Conservation (phyloP, 257 asterid genomes). For the Anisodus tanguticus region DNA sequence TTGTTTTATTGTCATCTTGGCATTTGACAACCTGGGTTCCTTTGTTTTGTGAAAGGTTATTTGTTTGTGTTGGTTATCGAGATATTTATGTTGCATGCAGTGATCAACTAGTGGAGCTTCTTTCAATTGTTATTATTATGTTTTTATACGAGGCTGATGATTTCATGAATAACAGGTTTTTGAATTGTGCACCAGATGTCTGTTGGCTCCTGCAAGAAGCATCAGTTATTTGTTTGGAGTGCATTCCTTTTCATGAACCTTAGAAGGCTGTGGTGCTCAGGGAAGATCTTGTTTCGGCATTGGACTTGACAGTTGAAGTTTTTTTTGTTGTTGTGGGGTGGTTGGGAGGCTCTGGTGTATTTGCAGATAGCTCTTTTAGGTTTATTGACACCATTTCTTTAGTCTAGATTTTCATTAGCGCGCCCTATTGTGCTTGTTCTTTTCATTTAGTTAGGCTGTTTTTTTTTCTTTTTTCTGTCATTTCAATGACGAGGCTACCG, state of each 20-base stretch:
- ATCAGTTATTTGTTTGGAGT: slow-evolving; percentile 65
- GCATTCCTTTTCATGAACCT: slow-evolving; percentile 73
- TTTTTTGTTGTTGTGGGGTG: slow-evolving; percentile 26
- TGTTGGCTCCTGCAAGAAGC: slow-evolving; percentile 76
- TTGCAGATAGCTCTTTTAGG: slow-evolving; percentile 25
- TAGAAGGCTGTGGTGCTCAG: slow-evolving; percentile 71
- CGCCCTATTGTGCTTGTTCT: slow-evolving; percentile 30
- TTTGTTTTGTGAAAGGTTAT: neutral
- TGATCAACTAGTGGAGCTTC: neutral
- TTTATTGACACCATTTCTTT: neutral
- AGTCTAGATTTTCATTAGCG: neutral
- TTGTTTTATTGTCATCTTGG: slow-evolving; percentile 2
- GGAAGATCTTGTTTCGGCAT: slow-evolving; percentile 68
- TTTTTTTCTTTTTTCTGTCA: slow-evolving; percentile 29
- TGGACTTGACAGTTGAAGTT: slow-evolving; percentile 71
- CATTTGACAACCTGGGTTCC: neutral
- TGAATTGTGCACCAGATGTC: slow-evolving; percentile 85
- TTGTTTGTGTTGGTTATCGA: neutral
- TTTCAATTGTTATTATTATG: neutral
- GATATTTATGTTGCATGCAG: neutral
- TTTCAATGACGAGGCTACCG: slow-evolving; percentile 58
- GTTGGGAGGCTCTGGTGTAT: slow-evolving; percentile 36
- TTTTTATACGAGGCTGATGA: slow-evolving; percentile 42
- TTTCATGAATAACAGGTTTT: slow-evolving; percentile 54
- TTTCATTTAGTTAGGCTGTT: slow-evolving; percentile 33